A percentile compares a stretch with the other conserved stretches of the same genome.
These are phyloP conservation scores for Mycena latifolia DNA, from an alignment of 768 basidiomycete genomes.

Conservation along the genomic window DNA sequence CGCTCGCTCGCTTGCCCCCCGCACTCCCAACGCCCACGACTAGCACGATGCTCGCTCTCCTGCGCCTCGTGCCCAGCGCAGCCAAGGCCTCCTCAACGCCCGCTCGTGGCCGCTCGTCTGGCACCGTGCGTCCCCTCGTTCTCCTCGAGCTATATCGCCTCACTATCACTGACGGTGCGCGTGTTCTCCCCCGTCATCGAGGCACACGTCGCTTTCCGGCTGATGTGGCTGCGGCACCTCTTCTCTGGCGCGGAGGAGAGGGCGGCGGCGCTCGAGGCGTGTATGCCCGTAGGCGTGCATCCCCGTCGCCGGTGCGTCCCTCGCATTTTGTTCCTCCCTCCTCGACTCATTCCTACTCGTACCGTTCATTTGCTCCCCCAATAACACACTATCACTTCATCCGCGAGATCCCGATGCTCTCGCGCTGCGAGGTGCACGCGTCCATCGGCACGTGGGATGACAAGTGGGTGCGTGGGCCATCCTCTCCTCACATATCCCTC, in stretches of 20 bases:
- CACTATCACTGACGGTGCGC: constrained; percentile 1
- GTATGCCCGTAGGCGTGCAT: constrained; percentile 61
- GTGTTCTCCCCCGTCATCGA: constrained; percentile 25
- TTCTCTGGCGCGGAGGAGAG: constrained; percentile 51
- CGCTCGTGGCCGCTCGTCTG: constrained; percentile 30
- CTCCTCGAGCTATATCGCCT: no score
- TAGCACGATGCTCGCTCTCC: no score
- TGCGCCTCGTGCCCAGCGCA: constrained; percentile 3
- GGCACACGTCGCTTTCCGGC: background rate
- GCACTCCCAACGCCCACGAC: no score
- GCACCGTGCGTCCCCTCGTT: constrained; percentile 22
- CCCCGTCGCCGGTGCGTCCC: constrained; percentile 64
- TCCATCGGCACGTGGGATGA: constrained; percentile 63
- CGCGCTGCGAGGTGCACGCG: constrained; percentile 60
- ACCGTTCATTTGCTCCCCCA: no score
- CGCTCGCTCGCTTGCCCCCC: no score
- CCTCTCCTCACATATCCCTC: background rate
- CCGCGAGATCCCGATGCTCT: constrained; percentile 65
- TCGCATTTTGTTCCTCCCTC: no score
- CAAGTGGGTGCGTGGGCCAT: constrained; percentile 71
- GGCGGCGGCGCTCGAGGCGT: constrained; percentile 38
- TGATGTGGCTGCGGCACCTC: constrained; percentile 44
- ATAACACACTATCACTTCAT: constrained; percentile 61
- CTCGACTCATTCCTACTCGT: no score
- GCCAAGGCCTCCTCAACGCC: constrained; percentile 26